Conservation (phyloP, 1,284 basidiomycete genomes). For the Leccinum pachyderme region DNA sequence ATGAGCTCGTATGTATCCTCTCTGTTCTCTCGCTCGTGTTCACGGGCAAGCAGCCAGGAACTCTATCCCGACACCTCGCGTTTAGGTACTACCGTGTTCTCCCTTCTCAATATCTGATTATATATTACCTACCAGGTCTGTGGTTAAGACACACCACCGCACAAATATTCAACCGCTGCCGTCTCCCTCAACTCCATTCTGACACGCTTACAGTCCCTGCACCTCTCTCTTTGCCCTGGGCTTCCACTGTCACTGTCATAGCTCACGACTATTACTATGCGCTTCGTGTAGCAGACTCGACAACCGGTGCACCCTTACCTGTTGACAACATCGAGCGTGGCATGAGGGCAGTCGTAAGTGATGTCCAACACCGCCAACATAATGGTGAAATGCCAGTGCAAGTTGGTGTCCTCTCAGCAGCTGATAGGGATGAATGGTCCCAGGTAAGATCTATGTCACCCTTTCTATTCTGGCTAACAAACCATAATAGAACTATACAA, state of each 20-base stretch:
- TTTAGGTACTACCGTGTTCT: conserved; percentile 39
- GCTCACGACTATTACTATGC: conserved; percentile 83
- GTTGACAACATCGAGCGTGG: conserved; percentile 65
- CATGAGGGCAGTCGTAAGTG: conserved; percentile 65
- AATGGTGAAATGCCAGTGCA: conserved; percentile 55
- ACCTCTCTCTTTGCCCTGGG: conserved; percentile 43
- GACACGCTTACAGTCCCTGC: conserved; percentile 58
- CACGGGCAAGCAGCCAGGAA: conserved; percentile 44
- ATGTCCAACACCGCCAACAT: conserved; percentile 57
- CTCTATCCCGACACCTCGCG: conserved; percentile 55
- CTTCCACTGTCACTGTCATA: conserved; percentile 63
- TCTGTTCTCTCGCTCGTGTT: conserved; percentile 5
- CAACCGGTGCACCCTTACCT: conserved; percentile 34
- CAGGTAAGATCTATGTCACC: conserved; percentile 45
- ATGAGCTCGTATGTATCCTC: conserved; percentile 53
- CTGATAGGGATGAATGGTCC: conserved; percentile 84
- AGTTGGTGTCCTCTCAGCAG: conserved; percentile 77
- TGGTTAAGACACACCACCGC: conserved; percentile 61
- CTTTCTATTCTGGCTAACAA: background rate
- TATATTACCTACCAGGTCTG: conserved; percentile 46
- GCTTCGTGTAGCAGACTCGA: conserved; percentile 52
- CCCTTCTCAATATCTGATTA: background rate
- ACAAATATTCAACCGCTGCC: conserved; percentile 75
- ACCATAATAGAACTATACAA: conserved; percentile 20
- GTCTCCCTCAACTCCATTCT: conserved; percentile 65